Evolutionary conservation across 345 rosid genomes (phyloP).

Genomic region (Rhizophora mangle): DNA sequence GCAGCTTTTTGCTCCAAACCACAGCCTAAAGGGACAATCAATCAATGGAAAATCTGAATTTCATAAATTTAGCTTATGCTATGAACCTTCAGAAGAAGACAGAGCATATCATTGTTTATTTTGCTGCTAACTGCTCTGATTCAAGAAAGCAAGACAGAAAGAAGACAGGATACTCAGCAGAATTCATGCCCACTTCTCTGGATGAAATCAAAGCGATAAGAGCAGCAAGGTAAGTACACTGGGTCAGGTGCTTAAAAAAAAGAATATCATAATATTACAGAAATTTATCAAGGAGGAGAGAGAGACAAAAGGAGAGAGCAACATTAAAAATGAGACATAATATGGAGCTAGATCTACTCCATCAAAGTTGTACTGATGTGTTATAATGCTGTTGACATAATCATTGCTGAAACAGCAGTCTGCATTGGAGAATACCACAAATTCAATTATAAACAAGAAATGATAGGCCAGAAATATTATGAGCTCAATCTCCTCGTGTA

Average conservation of each 20-base stretch:
- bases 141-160: conserved; percentile 14
- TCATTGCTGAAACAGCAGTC: conserved; percentile 69
- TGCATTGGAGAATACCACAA: conserved; percentile 27
- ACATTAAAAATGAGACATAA: conserved; percentile 63
- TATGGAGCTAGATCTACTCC: conserved; percentile 58
- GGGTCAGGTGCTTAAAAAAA: background rate
- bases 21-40: background rate
- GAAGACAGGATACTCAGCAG: background rate
- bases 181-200: background rate
- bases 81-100: conserved; percentile 62
- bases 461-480: background rate
- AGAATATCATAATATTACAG: conserved; percentile 2
- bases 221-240: background rate
- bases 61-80: conserved; percentile 42
- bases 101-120: conserved; percentile 53
- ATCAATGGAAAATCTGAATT: background rate
- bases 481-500: background rate
- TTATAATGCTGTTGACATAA: conserved; percentile 55
- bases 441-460: conserved; percentile 4
- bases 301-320: conserved; percentile 16
- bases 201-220: conserved; percentile 4
- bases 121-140: conserved; percentile 68
- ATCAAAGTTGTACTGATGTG: conserved; percentile 45
- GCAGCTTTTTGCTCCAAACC: conserved; percentile 7
- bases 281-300: conserved; percentile 12